Evolutionary conservation across 2,329 filamentous ascomycete species (phyloP).

Genomic region (Metarhizium album): DNA sequence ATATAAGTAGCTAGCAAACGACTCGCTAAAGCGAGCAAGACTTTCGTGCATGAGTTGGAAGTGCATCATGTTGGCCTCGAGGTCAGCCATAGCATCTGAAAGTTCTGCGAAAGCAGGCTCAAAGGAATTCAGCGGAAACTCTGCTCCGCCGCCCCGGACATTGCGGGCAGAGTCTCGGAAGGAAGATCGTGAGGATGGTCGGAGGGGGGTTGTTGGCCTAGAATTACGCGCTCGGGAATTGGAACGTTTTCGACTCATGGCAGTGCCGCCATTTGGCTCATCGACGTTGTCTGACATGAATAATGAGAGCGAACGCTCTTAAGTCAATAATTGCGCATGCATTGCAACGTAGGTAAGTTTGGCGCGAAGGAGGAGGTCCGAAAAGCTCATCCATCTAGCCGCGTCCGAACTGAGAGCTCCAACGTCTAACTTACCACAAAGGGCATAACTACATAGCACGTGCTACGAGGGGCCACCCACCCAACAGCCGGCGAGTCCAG

Average conservation of each 20-base stretch:
- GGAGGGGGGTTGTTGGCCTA: conserved; percentile 82
- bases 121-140: conserved; percentile 67
- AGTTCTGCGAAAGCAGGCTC: conserved; percentile 91
- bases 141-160: conserved; percentile 36
- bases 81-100: conserved; percentile 84
- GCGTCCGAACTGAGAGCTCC: no score
- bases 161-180: conserved; percentile 64
- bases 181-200: conserved; percentile 80
- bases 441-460: no score
- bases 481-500: no score
- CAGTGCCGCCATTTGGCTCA: conserved; percentile 9
- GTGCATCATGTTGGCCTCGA: conserved; percentile 96
- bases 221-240: conserved; percentile 55
- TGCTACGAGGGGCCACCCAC: no score
- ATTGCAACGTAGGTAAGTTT: background rate
- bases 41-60: conserved; percentile 96
- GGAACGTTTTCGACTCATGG: conserved; percentile 30
- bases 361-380: background rate
- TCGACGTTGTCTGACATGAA: background rate
- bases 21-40: conserved; percentile 84
- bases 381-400: background rate
- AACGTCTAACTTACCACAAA: no score
- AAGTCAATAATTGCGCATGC: background rate
- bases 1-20: conserved; percentile 90
- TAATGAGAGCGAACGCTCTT: background rate